Base-by-base conservation (phyloP, 768 basidiomycete genomes). In the Russula foetens region DNA sequence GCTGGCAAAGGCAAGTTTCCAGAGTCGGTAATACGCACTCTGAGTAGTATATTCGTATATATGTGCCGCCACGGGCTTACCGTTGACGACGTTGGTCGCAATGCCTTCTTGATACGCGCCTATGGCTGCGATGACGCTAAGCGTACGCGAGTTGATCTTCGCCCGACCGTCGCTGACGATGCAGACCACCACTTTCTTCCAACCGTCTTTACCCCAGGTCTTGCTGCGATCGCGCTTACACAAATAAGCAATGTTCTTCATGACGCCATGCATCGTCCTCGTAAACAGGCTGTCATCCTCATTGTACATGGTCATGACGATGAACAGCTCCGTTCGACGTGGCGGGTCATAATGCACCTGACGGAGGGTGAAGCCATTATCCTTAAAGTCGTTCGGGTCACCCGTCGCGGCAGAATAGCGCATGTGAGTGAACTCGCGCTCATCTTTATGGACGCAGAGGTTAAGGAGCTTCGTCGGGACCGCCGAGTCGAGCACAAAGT, bases 291-390 rank as follows among this genome's bases (percentile, higher is more conserved):
- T 83, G 71, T 96, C 93, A 67, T 91, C 84, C 68, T 93, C 93
- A 68, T 97, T 96, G 72, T 96, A 97, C 94, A 98, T 97, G 15
- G 95, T 98, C 83, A 98, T 88, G 45, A 97, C 95, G 66, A 98
- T 95, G 75, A 97, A 96, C 17, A 98, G 76, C 72, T 98, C 96
- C 35, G 95, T 97, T 35, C 88, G 79, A 21, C 95, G 79, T 0
- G 91, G 88, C 0, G 93, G 93, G 67, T 95, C 90, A 71, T 96
- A 95, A 67, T 91, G 83, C n/a, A 84, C 80, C 71, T 96, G 95
- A 2, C 96, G 84, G 7, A 98, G 78, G 0, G 92, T 90, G 74
- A 96, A 98, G 0, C 88, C 84, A 12, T 81, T 73, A 28, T 84
- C 76, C 68, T 85, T 80, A 72, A 98, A 98, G 69, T 92, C 85